Evolutionary conservation across 441 rosid genomes (phyloP), one percentile per base, ranked within the genome.

Genomic region (Biscutella laevigata): DNA sequence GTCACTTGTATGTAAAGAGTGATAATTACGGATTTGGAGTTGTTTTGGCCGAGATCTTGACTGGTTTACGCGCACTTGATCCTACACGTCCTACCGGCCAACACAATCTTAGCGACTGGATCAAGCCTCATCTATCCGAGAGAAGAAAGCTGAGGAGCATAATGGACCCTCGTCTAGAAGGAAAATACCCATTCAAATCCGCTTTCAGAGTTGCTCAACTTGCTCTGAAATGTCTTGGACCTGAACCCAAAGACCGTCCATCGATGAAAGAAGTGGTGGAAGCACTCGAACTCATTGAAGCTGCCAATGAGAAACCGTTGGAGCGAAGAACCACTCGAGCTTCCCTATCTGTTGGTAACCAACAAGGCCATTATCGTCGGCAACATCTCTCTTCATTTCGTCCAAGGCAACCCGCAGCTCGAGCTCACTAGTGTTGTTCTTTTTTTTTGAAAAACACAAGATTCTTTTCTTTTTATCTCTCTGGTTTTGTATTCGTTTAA

Each of bases 11-110:
- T 14, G 80, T 89, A 40, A 88, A 88, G 72, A 89, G 97, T 11
- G 94, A 89, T 46, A 89, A 80, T 4, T 89, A 74, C 25, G 94
- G 88, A 21, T 86, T 89, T 35, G 94, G 97, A 0, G 91, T 86
- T 15, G 95, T 86, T 9, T 69, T 86, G 45, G 77, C 73, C 0
- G 97, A 89, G 82, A 79, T 86, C 11, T 43, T 89, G 68, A 86
- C 89, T 1, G 87, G 85, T 30, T 73, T 84, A 66, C 77, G 69
- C 10, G 95, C 79, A 2, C 61, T 86, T 21, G 97, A 89, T 69
- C 30, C 55, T 25, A 71, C 5, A 6, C 94, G 94, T 19, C 86
- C 90, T 0, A 61, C 45, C 0, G 78, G 74, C 8, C 76, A 66
- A 74, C 83, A 74, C 5, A 77, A 43, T 54, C 75, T 89, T 59